Evolutionary conservation across 495 filamentous ascomycete genomes (phyloP), one percentile per base, ranked within the genome.

Genomic region (Jackrogersella minutella): DNA sequence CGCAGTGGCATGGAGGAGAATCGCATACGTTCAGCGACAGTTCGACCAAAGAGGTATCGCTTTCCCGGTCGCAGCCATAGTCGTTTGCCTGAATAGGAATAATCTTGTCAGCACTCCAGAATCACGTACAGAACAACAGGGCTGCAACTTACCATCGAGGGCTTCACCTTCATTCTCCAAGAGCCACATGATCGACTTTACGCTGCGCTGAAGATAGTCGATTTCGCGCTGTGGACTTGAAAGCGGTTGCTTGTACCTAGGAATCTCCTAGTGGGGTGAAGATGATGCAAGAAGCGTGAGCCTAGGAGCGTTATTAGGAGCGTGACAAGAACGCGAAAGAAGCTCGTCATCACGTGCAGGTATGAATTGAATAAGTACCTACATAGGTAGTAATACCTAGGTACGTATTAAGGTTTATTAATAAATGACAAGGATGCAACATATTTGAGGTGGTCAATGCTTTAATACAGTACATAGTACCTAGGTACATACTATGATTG

Each of bases 21-120:
- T 56, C 47, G 59, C 76, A 76, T 77, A 85, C 84, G 70, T 77
- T 86, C 76, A 30, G 80, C 71, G 51, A 77, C 76, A 65, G 83
- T 80, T 51, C 92, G 84, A 54, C 92, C 92, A 67, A 94, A 91
- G 17, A 94, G 85, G 76, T 92, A 94, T 66, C 82, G 86, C 76
- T 90, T 91, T 21, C 91, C 92, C 2, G 92, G 92, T 26, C 90
- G 87, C 63, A 96, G 82, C 92, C 91, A 96, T 62, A 93, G 81
- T 66, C 85, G 85, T 77, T 87, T 91, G 56, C 87, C 90, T 90
- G 64, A 37, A 68, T 7, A 36, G 13, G 9, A 47, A 22, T 41
- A 19, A 57, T 55, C 19, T 44, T 36, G 47, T 62, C 14, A 62
- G 63, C 13, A 47, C 1, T 54, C n/a, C 16, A 46, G 14, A 24